Percentiles rank a stretch among this genome's conserved stretches.
These are phyloP conservation scores for Backusella mclennaniae DNA, from an alignment of 192 early-diverging fungal species.

Conservation along the genomic window DNA sequence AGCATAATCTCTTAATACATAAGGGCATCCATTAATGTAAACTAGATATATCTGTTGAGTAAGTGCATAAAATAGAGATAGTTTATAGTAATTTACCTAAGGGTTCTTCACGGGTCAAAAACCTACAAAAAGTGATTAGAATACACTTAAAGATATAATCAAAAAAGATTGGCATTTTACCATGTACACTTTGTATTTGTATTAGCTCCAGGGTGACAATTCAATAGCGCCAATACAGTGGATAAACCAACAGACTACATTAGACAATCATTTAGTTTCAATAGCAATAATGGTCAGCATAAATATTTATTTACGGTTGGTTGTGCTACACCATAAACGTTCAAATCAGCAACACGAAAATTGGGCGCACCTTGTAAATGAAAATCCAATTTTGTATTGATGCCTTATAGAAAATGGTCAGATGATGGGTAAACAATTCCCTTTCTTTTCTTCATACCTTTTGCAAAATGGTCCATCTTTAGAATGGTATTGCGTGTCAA, in stretches of 20 bases:
- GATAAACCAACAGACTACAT: conserved; percentile 45
- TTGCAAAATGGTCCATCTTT: conserved; percentile 58
- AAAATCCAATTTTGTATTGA: conserved; percentile 49
- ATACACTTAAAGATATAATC: not conserved
- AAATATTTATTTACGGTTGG: conserved; percentile 41
- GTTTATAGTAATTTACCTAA: conserved; percentile 18
- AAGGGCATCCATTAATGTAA: conserved; percentile 61
- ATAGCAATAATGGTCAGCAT: not conserved
- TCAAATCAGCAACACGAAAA: conserved; percentile 58
- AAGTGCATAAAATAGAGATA: not conserved
- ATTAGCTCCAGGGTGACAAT: conserved; percentile 44
- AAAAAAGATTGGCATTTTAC: conserved; percentile 7
- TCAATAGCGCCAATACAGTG: conserved; percentile 53
- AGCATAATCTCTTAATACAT: conserved; percentile 57
- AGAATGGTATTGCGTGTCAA: conserved; percentile 51
- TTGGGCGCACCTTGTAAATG: conserved; percentile 66
- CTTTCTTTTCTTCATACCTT: no score
- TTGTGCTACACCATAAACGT: conserved; percentile 64
- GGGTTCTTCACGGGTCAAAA: conserved; percentile 41
- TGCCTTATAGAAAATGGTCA: conserved; percentile 17
- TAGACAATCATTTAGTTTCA: not conserved
- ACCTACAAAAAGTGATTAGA: conserved; percentile 19
- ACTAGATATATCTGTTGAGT: conserved; percentile 18
- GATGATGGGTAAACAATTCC: not conserved
- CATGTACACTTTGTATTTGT: conserved; percentile 26